Percentiles rank a stretch among this genome's conserved stretches.
Conservation (phyloP, 306 rosid genomes). For the Medicago lupulina region DNA sequence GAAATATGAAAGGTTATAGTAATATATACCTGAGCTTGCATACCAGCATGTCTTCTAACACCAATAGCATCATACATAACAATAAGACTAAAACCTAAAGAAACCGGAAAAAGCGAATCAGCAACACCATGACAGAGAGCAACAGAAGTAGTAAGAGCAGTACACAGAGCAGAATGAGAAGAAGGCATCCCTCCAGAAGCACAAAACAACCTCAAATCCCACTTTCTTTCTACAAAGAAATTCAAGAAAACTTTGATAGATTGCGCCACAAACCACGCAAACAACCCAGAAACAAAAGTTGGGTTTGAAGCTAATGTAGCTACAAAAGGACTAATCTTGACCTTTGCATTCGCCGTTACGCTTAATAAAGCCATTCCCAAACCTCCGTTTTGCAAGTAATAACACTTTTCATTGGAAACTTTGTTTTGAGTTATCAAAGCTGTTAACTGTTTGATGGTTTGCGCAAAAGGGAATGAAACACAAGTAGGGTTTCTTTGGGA, state of each 20-base stretch:
- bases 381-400: conserved; percentile 65
- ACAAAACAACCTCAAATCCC: conserved; percentile 62
- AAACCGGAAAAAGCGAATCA: conserved; percentile 80
- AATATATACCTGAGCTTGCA: conserved; percentile 80
- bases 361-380: conserved; percentile 72
- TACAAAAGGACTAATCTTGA: conserved; percentile 75
- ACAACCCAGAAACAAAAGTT: conserved; percentile 77
- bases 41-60: conserved; percentile 90
- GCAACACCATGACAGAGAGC: conserved; percentile 67
- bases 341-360: conserved; percentile 66
- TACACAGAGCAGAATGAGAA: conserved; percentile 85
- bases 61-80: conserved; percentile 95
- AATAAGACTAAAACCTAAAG: conserved; percentile 80
- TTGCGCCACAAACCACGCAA: conserved; percentile 72
- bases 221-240: conserved; percentile 73
- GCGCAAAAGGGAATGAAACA: conserved; percentile 43
- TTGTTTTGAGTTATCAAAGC: conserved; percentile 46
- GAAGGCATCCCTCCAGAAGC: conserved; percentile 96
- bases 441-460: conserved; percentile 44
- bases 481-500: conserved; percentile 40
- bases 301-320: conserved; percentile 78
- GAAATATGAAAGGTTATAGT: neutral
- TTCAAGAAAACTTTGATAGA: conserved; percentile 68
- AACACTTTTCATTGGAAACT: conserved; percentile 12
- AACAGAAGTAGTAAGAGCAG: conserved; percentile 83